Percentiles rank a stretch among this genome's conserved stretches.
phyloP scores from a whole-genome alignment of 345 rosid species.

The Moricandia arvensis region DNA sequence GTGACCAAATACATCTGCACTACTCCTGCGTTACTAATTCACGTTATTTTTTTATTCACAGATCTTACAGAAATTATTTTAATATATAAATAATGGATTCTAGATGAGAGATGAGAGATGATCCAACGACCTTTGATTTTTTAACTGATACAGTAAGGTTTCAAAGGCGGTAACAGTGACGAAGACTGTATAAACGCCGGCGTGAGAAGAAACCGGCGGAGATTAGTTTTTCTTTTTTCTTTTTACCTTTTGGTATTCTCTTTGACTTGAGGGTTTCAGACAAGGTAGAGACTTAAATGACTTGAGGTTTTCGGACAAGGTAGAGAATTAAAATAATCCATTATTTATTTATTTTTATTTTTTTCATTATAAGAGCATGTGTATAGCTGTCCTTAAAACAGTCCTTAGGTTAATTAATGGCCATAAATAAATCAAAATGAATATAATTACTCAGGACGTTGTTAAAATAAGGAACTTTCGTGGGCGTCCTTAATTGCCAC shows the following conservation, averaged over 20 bases:
- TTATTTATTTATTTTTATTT: no score
- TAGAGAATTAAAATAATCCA: neutral
- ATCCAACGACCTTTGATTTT: slow-evolving; percentile 18
- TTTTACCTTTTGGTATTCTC: neutral
- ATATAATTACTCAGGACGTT: no score
- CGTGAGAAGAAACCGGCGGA: slow-evolving; percentile 25
- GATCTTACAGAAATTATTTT: slow-evolving; percentile 15
- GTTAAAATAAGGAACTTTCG: no score
- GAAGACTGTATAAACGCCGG: slow-evolving; percentile 35
- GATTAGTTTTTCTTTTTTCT: neutral
- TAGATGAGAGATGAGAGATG: neutral
- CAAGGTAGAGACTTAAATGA: slow-evolving; percentile 9
- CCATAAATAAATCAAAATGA: no score
- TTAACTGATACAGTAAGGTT: neutral
- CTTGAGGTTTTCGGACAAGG: slow-evolving; percentile 15
- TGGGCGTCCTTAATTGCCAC: no score
- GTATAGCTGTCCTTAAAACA: no score
- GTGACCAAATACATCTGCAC: slow-evolving; percentile 49
- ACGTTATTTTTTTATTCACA: slow-evolving; percentile 33
- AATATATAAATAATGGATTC: neutral
- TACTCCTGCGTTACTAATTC: slow-evolving; percentile 38
- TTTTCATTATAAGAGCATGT: no score
- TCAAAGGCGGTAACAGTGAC: slow-evolving; percentile 8
- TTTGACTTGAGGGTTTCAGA: slow-evolving; percentile 30
- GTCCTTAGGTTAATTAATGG: no score